Base-by-base conservation (phyloP, 2,329 filamentous ascomycete genomes). In the Fusarium subtropicale region DNA sequence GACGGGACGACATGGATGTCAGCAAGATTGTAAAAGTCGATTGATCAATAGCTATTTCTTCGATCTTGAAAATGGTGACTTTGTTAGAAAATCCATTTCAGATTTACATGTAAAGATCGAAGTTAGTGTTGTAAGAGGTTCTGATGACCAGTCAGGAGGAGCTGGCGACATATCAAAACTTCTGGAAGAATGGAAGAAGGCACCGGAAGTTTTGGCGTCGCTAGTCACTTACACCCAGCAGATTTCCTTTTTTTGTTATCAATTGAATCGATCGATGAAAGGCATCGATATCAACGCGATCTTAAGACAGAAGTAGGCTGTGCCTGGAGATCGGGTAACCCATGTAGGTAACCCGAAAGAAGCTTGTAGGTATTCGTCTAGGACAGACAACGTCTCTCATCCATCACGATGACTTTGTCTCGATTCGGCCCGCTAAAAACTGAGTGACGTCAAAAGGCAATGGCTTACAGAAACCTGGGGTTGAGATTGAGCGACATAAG, bases 401-500 rank as follows among this genome's bases (percentile, higher is more conserved):
- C 8, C 52, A 55, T 53, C 28, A 18, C 33, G 53, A 66, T 56
- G 36, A 26, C 30, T 24, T 55, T 33, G 24, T 54, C 20, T 54
- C 30, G 31, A 68, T 69, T 71, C 69, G 69, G 71, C 52, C 55
- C 63, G 60, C 58, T 20, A 9, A 42, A 33, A 42, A 13, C 28
- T 45, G 15, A 13, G 54, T 74, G 72, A 74, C 72, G 72, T 74
- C 66, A 74, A 47, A 7, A 7, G n/a, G 12, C 36, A 39, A 55
- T 31, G 41, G 41, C 46, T 52, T 38, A 61, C 44, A 36, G 48
- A 52, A 47, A 47, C 24, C 42, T 47, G 51, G 53, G 55, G 44
- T 62, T 56, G 20, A 68, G 46, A 42, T 24, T 50, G 16, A 50
- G 53, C 26, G 15, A 55, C 41, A 44, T 52, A 22, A 20, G 15